A percentile compares a stretch with the other conserved stretches of the same genome.
These are phyloP conservation scores for Tuber microsphaerosporum DNA, from an alignment of 495 filamentous ascomycete genomes.

Conservation along the genomic window DNA sequence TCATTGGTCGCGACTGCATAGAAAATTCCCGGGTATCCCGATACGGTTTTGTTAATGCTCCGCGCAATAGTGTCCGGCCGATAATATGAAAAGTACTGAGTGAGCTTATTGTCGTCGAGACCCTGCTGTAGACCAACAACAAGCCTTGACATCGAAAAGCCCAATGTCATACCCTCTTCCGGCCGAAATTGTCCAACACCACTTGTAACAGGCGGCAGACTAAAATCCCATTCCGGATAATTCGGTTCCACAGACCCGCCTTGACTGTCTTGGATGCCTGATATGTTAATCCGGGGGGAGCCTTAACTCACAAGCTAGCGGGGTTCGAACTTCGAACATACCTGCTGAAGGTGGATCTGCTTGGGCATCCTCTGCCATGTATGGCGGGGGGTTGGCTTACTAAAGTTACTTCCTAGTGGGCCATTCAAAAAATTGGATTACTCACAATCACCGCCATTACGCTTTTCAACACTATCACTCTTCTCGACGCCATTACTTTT, in stretches of 20 bases:
- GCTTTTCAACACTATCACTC: not conserved
- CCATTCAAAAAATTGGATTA: not conserved
- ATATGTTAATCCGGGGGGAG: not conserved
- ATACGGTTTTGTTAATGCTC: not conserved
- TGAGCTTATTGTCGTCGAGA: not conserved
- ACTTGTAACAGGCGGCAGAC: not conserved
- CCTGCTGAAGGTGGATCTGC: not conserved
- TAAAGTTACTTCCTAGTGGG: not conserved
- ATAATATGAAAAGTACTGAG: not conserved
- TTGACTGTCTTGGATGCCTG: not conserved
- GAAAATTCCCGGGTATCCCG: slow-evolving; percentile 41
- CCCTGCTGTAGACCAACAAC: not conserved
- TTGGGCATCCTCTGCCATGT: not conserved
- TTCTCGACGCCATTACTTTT: not conserved
- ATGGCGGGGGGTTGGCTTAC: not conserved
- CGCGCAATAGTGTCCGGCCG: not conserved
- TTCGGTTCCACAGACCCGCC: not conserved
- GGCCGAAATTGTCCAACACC: not conserved
- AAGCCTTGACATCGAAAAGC: not conserved
- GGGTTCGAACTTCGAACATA: not conserved
- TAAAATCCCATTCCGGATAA: not conserved
- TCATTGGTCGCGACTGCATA: slow-evolving; percentile 46
- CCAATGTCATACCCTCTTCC: not conserved
- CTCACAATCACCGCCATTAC: not conserved
- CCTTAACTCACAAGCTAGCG: not conserved